A percentile compares a stretch with the other conserved stretches of the same genome.
Evolutionary conservation across 148 eudicot species (phyloP).

Genomic region (Heliamphora exappendiculata): DNA sequence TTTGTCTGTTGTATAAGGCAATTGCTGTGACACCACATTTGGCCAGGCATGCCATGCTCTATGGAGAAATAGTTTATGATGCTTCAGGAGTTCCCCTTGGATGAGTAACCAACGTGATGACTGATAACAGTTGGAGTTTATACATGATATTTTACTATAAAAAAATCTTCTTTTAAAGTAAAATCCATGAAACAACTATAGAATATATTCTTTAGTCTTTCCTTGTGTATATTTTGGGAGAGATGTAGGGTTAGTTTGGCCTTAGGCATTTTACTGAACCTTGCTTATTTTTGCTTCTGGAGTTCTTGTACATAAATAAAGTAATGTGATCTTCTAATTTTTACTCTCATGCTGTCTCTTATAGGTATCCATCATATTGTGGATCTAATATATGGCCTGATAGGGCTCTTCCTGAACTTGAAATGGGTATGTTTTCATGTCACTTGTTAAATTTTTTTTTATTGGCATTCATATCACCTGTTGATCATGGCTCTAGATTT

Average conservation of each 20-base stretch:
- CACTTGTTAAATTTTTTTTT: slow-evolving; percentile 1
- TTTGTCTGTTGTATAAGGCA: background rate
- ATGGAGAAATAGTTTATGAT: slow-evolving; percentile 1
- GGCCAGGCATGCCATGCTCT: background rate
- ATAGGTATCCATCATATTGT: slow-evolving; percentile 90
- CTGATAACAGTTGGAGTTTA: background rate
- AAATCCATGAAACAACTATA: background rate
- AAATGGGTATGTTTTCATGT: slow-evolving; percentile 52
- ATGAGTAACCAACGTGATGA: background rate
- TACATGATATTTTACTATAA: background rate
- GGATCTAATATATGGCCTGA: slow-evolving; percentile 83
- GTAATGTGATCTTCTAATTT: background rate
- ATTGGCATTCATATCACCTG: background rate
- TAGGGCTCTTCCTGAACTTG: slow-evolving; percentile 75
- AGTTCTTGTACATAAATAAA: background rate
- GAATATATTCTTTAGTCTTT: background rate
- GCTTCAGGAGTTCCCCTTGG: background rate
- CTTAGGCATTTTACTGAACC: background rate
- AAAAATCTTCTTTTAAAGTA: background rate
- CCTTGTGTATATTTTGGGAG: background rate
- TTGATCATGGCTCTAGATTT: background rate
- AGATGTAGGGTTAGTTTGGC: background rate
- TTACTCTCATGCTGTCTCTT: slow-evolving; percentile 12
- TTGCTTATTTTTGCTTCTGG: background rate
- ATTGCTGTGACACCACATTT: background rate